These are phyloP conservation scores for Podaxis sp. DNA, from an alignment of 768 basidiomycete species.

Conservation along the genomic window DNA sequence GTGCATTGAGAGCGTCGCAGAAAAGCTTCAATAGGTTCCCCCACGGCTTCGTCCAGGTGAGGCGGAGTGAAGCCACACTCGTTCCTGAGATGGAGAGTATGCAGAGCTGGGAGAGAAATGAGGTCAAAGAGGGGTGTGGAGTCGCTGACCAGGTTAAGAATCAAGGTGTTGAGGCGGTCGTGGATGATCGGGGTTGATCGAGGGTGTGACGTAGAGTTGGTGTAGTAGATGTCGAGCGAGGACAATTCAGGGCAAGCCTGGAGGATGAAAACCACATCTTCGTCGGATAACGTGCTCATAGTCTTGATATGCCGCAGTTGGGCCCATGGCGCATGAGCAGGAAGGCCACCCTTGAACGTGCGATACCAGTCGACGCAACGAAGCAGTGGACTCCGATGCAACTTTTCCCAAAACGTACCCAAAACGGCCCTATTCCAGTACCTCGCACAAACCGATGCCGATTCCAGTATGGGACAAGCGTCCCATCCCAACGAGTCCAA, in stretches of 20 bases:
- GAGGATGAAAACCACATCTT: slow-evolving; percentile 4
- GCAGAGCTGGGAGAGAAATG: neutral
- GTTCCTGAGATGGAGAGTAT: neutral
- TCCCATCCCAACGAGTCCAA: neutral
- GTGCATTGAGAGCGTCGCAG: neutral
- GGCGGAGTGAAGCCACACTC: neutral
- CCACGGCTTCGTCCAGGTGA: neutral
- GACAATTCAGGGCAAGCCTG: neutral
- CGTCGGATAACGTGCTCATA: neutral
- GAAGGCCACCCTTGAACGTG: neutral
- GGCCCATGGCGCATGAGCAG: neutral
- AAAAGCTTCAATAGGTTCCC: neutral
- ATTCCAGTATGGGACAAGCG: neutral
- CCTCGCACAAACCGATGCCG: neutral
- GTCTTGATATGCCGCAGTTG: slow-evolving; percentile 2
- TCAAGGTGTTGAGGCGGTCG: neutral
- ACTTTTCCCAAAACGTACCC: slow-evolving; percentile 3
- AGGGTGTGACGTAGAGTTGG: neutral
- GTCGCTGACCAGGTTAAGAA: neutral
- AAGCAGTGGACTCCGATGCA: neutral
- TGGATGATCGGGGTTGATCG: neutral
- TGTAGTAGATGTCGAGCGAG: neutral
- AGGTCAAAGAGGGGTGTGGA: neutral
- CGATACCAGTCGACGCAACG: neutral
- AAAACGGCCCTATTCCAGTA: neutral